Percentiles rank a stretch among this genome's conserved stretches.
Conservation (phyloP, 306 rosid species). For the Citrullus amarus region DNA sequence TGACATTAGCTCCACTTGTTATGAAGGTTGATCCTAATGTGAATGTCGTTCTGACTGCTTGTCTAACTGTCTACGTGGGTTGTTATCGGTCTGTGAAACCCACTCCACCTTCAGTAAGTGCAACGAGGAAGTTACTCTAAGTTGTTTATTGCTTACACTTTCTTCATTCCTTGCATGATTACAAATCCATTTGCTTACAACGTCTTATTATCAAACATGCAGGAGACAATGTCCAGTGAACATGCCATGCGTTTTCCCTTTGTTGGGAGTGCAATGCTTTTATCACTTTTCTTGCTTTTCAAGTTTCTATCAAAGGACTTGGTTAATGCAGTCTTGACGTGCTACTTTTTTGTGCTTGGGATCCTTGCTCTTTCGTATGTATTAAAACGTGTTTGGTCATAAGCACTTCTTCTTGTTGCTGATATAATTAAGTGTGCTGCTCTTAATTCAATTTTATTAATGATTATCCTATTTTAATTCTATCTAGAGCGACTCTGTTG, state of each 20-base stretch:
- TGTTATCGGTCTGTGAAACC: conserved; percentile 95
- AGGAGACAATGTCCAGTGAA: conserved; percentile 99
- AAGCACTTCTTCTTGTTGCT: neutral
- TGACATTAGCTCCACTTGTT: conserved; percentile 85
- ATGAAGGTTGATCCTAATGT: conserved; percentile 80
- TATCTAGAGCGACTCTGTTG: conserved; percentile 76
- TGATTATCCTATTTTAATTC: conserved; percentile 10
- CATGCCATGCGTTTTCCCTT: conserved; percentile 99
- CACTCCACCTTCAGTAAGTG: conserved; percentile 85
- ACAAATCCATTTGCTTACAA: conserved; percentile 1
- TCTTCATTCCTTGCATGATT: neutral
- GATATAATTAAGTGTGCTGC: neutral
- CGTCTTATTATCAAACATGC: conserved; percentile 22
- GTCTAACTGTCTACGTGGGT: conserved; percentile 83
- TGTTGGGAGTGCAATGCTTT: conserved; percentile 98
- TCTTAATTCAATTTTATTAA: neutral
- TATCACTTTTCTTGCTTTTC: conserved; percentile 88
- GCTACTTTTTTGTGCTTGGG: conserved; percentile 94
- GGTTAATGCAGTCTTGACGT: conserved; percentile 92
- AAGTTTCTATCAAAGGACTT: conserved; percentile 96
- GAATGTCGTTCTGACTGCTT: conserved; percentile 82
- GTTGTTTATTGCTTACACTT: neutral
- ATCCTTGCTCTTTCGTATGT: conserved; percentile 94
- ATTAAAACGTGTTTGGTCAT: conserved; percentile 2
- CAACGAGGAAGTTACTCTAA: neutral